These are phyloP conservation scores for Keithomyces neogunnii DNA, from an alignment of 2,329 filamentous ascomycete species.

Conservation along the genomic window DNA sequence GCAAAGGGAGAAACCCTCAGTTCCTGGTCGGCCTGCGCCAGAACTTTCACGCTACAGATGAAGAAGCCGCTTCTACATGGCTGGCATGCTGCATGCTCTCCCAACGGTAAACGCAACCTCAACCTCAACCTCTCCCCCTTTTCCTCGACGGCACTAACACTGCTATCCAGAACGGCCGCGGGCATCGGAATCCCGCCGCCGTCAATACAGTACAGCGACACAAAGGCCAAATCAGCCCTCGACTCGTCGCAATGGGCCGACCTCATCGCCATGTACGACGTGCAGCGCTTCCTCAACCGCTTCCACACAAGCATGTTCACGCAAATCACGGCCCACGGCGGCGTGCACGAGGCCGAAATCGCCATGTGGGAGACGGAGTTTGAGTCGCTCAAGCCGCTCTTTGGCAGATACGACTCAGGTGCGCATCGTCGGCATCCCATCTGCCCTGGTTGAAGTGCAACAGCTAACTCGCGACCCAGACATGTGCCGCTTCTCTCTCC, in stretches of 20 bases:
- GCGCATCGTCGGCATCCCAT: conserved; percentile 5
- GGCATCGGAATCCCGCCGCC: conserved; percentile 38
- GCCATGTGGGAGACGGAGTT: conserved; percentile 44
- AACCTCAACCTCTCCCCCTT: background rate
- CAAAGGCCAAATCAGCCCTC: conserved; percentile 30
- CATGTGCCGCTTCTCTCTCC: conserved; percentile 37
- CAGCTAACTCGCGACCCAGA: conserved; percentile 21
- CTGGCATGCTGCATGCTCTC: conserved; percentile 43
- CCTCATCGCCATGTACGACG: conserved; percentile 34
- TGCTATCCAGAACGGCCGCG: conserved; percentile 25
- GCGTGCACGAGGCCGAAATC: conserved; percentile 37
- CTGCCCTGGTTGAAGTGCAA: background rate
- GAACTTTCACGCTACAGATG: conserved; percentile 35
- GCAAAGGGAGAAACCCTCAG: conserved; percentile 40
- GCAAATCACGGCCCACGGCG: conserved; percentile 35
- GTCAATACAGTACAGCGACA: conserved; percentile 42
- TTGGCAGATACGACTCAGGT: conserved; percentile 41
- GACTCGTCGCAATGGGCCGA: conserved; percentile 33
- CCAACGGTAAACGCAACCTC: conserved; percentile 29
- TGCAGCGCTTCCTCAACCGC: conserved; percentile 42
- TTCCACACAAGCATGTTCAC: conserved; percentile 39
- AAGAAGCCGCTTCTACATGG: conserved; percentile 46
- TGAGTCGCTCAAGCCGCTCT: conserved; percentile 34
- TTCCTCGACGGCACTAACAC: background rate
- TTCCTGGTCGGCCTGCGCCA: conserved; percentile 36